These are phyloP conservation scores for Suhomyces sp. DNA, from an alignment of 805 yeast genomes.

Conservation along the genomic window DNA sequence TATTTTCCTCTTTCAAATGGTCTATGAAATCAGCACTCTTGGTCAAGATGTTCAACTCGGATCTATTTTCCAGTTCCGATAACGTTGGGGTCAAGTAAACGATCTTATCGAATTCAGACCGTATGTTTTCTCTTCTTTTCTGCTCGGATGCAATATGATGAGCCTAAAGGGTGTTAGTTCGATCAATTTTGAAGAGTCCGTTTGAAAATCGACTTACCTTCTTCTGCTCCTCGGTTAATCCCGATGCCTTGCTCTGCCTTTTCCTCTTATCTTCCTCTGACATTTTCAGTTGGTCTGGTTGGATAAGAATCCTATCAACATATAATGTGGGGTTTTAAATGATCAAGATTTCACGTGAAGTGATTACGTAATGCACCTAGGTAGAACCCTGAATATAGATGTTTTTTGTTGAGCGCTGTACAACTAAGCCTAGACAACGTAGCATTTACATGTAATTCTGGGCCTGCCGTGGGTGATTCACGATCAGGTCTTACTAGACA, in stretches of 20 bases:
- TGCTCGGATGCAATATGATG: slow-evolving; percentile 86
- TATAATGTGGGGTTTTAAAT: too few relatives aligned
- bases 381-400: too few relatives aligned
- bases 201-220: slow-evolving; percentile 34
- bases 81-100: slow-evolving; percentile 76
- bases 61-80: slow-evolving; percentile 66
- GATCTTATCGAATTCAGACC: slow-evolving; percentile 76
- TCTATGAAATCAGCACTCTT: slow-evolving; percentile 60
- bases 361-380: too few relatives aligned
- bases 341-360: too few relatives aligned
- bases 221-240: slow-evolving; percentile 37
- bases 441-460: too few relatives aligned
- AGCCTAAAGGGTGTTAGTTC: slow-evolving; percentile 38
- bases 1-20: slow-evolving; percentile 51
- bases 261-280: slow-evolving; percentile 8
- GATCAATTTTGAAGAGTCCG: too few relatives aligned
- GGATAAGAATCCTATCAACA: too few relatives aligned
- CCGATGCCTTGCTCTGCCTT: slow-evolving; percentile 26
- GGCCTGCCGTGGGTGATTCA: too few relatives aligned
- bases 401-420: too few relatives aligned
- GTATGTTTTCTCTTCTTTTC: slow-evolving; percentile 79
- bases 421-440: too few relatives aligned
- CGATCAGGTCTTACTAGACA: too few relatives aligned
- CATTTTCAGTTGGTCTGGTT: slow-evolving; percentile 6
- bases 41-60: slow-evolving; percentile 73